Percentiles rank a stretch among this genome's conserved stretches.
phyloP scores from a whole-genome alignment of 1,284 basidiomycete genomes.

The Hortiboletus rubellus region DNA sequence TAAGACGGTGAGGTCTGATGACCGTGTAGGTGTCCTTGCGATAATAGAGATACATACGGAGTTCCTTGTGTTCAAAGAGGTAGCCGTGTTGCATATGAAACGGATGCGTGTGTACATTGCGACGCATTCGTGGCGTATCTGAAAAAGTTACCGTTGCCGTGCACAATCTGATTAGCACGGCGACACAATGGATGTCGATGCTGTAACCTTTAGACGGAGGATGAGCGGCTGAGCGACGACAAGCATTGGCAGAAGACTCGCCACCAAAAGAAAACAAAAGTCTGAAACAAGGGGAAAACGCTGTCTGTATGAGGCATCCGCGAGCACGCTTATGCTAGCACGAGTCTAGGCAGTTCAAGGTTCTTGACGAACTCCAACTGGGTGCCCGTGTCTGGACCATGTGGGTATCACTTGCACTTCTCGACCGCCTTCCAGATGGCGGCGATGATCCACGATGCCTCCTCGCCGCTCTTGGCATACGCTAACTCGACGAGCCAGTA shows the following conservation, averaged over 20 bases:
- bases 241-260: neutral
- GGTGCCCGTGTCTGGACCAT: slow-evolving; percentile 74
- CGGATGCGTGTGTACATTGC: slow-evolving; percentile 30
- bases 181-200: neutral
- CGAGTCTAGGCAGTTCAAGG: slow-evolving; percentile 38
- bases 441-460: slow-evolving; percentile 63
- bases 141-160: neutral
- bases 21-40: slow-evolving; percentile 9
- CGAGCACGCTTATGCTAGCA: slow-evolving; percentile 18
- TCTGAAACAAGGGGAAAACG: neutral
- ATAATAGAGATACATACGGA: slow-evolving; percentile 27
- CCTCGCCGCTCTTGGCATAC: slow-evolving; percentile 56
- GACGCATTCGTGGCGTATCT: slow-evolving; percentile 19
- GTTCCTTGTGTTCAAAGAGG: slow-evolving; percentile 9
- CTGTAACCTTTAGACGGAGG: neutral
- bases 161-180: slow-evolving; percentile 1
- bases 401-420: slow-evolving; percentile 70
- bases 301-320: slow-evolving; percentile 2
- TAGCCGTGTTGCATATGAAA: slow-evolving; percentile 1
- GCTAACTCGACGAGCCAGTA: slow-evolving; percentile 75
- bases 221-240: too few species aligned
- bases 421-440: slow-evolving; percentile 71
- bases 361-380: slow-evolving; percentile 71
- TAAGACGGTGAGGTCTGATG: neutral
- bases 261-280: neutral